Base-by-base conservation (phyloP, 2,329 filamentous ascomycete genomes). In the Colletotrichum liaoningense region DNA sequence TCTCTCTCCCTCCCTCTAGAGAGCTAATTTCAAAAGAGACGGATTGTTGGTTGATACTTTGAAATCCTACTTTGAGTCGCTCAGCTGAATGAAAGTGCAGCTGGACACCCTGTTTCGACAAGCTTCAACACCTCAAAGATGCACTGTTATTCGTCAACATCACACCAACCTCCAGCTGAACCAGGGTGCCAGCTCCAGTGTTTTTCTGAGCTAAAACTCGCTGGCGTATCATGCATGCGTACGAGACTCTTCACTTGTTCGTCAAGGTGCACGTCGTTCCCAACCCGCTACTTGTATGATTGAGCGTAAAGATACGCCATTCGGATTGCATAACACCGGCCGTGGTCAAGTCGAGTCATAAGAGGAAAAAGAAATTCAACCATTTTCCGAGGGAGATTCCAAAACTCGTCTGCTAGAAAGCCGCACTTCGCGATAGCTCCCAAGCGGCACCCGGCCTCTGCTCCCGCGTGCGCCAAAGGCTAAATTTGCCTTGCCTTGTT, bases 71-170 rank as follows among this genome's bases (percentile, higher is more conserved):
- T 14, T 26, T 28, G 30, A 28, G 42, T 28, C 28, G 42, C 42
- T 62, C 26, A 67, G 57, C 57, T 55, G 57, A 62, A 54, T n/a
- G 42, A 19, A n/a, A 4, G 19, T 19, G 19, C 28, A 52, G 65
- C 65, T 42, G 26, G 30, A 46, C 66, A 30, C 57, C 46, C n/a
- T 56, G 33, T 26, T 22, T 57, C 49, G 9, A 28, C 59, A 35
- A 28, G 46, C 65, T 59, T 26, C 62, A 46, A 24, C 24, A 30
- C 38, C 30, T 5, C 28, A 55, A 52, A 58, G 35, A 38, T 59
- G 54, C 30, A 65, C 64, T 65, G 60, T 62, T 33, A 69, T 69
- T 69, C 67, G 59, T 54, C 38, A 28, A 38, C 26, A n/a, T n/a
- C 35, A 24, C 14, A 22, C 4, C 35, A 26, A 8, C 28, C 11